A percentile compares a stretch with the other conserved stretches of the same genome.
Evolutionary conservation across 768 basidiomycete genomes (phyloP).

Genomic region (Tylopilus balloui): DNA sequence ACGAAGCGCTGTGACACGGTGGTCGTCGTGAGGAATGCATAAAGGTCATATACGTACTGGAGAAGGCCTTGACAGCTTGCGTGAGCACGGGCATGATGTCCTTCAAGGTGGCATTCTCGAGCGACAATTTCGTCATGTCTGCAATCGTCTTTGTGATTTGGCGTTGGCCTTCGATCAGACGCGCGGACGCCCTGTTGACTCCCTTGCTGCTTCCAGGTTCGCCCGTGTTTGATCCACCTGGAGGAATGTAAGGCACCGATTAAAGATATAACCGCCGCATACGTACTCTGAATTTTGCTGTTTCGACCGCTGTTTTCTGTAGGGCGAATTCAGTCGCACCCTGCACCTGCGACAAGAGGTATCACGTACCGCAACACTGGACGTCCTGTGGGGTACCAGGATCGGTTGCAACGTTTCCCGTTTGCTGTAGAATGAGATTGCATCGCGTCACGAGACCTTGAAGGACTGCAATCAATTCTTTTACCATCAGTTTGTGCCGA

Average conservation of each 20-base stretch:
- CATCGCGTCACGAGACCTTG: not conserved
- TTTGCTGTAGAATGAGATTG: not conserved
- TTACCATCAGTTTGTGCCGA: too few relatives aligned
- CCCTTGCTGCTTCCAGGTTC: slow-evolving; percentile 16
- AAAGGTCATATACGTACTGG: not conserved
- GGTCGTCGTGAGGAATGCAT: not conserved
- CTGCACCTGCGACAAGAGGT: not conserved
- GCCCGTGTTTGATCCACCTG: slow-evolving; percentile 20
- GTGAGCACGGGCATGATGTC: slow-evolving; percentile 15
- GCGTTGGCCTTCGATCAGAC: slow-evolving; percentile 16
- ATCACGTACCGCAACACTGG: not conserved
- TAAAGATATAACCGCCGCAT: not conserved
- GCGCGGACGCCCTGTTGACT: slow-evolving; percentile 8
- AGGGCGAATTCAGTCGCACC: not conserved
- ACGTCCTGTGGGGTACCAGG: slow-evolving; percentile 10
- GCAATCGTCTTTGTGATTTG: slow-evolving; percentile 16
- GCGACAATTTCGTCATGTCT: slow-evolving; percentile 13
- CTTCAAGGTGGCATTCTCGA: slow-evolving; percentile 17
- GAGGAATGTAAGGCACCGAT: not conserved
- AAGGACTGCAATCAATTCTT: too few relatives aligned
- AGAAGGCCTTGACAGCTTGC: slow-evolving; percentile 14
- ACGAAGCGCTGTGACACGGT: slow-evolving; percentile 7
- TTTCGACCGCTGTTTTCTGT: slow-evolving; percentile 10
- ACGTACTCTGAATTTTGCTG: slow-evolving; percentile 10
- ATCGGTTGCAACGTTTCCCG: slow-evolving; percentile 2